These are phyloP conservation scores for Ceratobasidium sp. DNA, from an alignment of 1,284 basidiomycete genomes.

Conservation along the genomic window DNA sequence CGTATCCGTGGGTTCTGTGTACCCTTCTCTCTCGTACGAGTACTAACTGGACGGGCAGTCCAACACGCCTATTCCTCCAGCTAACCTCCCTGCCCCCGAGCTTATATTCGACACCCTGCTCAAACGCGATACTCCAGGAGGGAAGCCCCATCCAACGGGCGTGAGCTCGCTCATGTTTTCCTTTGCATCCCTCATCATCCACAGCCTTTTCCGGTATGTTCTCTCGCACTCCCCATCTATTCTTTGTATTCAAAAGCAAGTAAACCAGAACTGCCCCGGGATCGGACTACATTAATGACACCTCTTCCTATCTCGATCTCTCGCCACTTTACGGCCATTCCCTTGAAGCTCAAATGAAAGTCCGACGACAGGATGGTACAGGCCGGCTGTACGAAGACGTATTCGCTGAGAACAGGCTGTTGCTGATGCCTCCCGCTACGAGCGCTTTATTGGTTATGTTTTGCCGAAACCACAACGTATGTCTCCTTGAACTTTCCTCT, in stretches of 20 bases:
- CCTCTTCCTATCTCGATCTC: slow-evolving; percentile 86
- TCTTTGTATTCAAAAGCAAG: not conserved
- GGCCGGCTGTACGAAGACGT: slow-evolving; percentile 72
- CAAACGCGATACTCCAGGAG: slow-evolving; percentile 40
- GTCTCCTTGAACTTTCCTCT: slow-evolving; percentile 43
- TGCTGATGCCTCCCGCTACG: slow-evolving; percentile 77
- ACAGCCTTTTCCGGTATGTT: slow-evolving; percentile 54
- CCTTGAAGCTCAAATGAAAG: slow-evolving; percentile 62
- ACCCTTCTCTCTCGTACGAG: not conserved
- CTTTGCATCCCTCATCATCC: slow-evolving; percentile 78
- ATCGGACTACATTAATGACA: slow-evolving; percentile 76
- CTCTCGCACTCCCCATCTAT: not conserved
- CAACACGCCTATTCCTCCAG: slow-evolving; percentile 11
- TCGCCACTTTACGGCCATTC: slow-evolving; percentile 76
- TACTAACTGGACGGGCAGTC: not conserved
- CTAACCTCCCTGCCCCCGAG: slow-evolving; percentile 45
- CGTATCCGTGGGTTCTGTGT: slow-evolving; percentile 36
- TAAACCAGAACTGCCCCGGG: slow-evolving; percentile 54
- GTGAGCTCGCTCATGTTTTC: slow-evolving; percentile 76
- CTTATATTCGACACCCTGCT: slow-evolving; percentile 47
- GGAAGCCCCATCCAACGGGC: slow-evolving; percentile 44
- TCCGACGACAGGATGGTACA: slow-evolving; percentile 68
- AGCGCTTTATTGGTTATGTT: slow-evolving; percentile 78
- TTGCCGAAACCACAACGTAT: slow-evolving; percentile 83
- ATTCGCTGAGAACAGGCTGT: slow-evolving; percentile 78